Evolutionary conservation across 495 filamentous ascomycete genomes (phyloP).

Genomic region (Aspergillus homomorphus): DNA sequence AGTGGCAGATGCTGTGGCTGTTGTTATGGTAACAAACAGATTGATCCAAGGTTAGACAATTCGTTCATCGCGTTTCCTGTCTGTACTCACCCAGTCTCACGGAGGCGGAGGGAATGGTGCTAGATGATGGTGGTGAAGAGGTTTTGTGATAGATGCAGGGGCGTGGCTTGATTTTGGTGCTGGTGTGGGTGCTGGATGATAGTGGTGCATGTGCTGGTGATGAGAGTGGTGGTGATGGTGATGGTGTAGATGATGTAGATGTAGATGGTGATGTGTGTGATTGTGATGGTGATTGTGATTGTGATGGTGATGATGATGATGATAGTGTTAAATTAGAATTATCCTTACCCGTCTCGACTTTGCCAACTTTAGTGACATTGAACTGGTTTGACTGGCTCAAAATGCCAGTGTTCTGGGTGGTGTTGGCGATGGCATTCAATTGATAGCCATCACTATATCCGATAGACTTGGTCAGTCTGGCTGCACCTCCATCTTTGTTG

Average conservation of each 20-base stretch:
- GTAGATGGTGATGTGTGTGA: background rate
- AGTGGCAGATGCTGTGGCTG: background rate
- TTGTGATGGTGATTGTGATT: conserved; percentile 2
- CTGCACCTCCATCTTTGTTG: background rate
- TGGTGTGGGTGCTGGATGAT: background rate
- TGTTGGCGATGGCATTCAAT: conserved; percentile 31
- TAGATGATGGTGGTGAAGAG: conserved; percentile 7
- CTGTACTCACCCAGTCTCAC: background rate
- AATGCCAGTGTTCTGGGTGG: conserved; percentile 30
- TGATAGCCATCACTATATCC: conserved; percentile 29
- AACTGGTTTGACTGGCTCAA: conserved; percentile 34
- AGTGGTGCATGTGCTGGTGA: background rate
- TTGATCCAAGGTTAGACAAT: background rate
- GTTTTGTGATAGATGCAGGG: conserved; percentile 2
- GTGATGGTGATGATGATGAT: conserved; percentile 12
- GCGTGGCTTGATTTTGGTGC: background rate
- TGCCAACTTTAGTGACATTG: conserved; percentile 24
- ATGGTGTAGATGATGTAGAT: background rate
- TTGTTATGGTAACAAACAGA: background rate
- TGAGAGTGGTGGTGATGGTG: conserved; percentile 1
- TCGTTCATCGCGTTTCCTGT: background rate
- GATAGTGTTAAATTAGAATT: conserved; percentile 11
- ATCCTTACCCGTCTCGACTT: conserved; percentile 20
- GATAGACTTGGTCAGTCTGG: background rate
- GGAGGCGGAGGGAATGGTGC: conserved; percentile 3